These are phyloP conservation scores for Bipolaris cookei DNA, from an alignment of 2,329 filamentous ascomycete species.

Conservation along the genomic window DNA sequence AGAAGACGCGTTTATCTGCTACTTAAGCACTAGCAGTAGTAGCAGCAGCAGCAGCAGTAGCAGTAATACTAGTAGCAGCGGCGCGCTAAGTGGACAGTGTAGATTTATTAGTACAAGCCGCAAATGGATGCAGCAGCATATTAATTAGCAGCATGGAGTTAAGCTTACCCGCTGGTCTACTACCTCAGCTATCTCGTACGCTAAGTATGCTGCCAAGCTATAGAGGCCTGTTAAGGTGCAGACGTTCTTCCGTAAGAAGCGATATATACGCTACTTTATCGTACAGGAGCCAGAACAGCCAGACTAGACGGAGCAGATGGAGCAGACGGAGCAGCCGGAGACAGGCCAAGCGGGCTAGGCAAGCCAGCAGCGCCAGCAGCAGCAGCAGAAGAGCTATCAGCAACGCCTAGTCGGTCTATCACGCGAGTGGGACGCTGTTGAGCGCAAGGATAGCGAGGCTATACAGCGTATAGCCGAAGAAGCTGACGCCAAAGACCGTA, in stretches of 20 bases:
- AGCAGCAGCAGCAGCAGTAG: too few species aligned
- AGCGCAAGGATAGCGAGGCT: background rate
- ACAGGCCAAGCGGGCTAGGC: background rate
- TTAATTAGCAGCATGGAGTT: background rate
- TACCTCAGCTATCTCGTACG: background rate
- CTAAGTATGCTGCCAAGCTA: constrained; percentile 3
- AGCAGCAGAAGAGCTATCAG: background rate
- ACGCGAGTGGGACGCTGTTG: background rate
- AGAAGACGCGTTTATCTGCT: too few species aligned
- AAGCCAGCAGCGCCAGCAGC: background rate
- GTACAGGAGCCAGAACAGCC: constrained; percentile 16
- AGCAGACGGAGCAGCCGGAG: background rate
- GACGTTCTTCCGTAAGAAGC: constrained; percentile 2
- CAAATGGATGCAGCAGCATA: background rate
- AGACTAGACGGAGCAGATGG: background rate
- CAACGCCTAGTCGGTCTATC: background rate
- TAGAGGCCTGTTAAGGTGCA: constrained; percentile 4
- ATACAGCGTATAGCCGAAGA: background rate
- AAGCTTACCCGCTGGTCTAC: constrained; percentile 2
- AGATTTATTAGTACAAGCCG: background rate
- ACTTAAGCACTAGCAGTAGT: too few species aligned
- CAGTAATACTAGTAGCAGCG: too few species aligned
- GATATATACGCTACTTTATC: background rate
- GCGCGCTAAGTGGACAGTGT: too few species aligned
- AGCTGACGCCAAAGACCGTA: background rate